Evolutionary conservation across 352 stramenopile genomes (phyloP), one percentile per base, ranked within the genome.

Genomic region (Globisporangium barbulae): DNA sequence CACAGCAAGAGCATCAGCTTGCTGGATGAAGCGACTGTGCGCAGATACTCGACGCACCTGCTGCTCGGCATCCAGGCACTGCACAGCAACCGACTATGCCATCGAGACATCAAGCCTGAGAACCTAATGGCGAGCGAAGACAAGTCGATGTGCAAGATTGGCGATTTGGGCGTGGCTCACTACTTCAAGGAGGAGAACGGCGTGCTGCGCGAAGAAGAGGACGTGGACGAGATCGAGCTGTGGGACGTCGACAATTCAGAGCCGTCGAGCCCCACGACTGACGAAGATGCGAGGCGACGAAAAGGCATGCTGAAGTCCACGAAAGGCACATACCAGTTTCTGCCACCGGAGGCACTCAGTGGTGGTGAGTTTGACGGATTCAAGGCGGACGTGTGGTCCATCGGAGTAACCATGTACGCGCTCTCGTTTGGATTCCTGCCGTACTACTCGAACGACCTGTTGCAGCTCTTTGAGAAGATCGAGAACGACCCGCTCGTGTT

Each of bases 391-490:
- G 84, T 97, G 41, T 98, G 93, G 91, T 85, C 85, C 25, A 91
- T 97, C 41, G 93, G 93, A 10, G 88, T 98, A 28, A 96, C 97
- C 6, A 74, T 98, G 49, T 98, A 97, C 61, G 91, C 90, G 5
- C 68, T 98, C 9, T 73, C 97, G 8, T 92, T 90, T 35, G 91
- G 92, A 3, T 84, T 76, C 31, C 68, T 98, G 47, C 93, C 93
- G 0, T 98, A 96, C 68, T 93, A 94, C 68, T 89, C 96, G 28
- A 75, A 61, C 22, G 93, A 97, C 65, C 88, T 94, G 9, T 72
- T 83, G 7, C 70, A 83, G 41, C 69, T 98, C 8, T 98, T 98
- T 71, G 89, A 96, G 25, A 94, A 97, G 53, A 97, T 97, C 54
- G 80, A 94, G 48, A 69, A 66, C 1, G 82, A 88, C 25, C 64